These are phyloP conservation scores for Fusarium xylarioides DNA, from an alignment of 2,329 filamentous ascomycete genomes.

Conservation along the genomic window DNA sequence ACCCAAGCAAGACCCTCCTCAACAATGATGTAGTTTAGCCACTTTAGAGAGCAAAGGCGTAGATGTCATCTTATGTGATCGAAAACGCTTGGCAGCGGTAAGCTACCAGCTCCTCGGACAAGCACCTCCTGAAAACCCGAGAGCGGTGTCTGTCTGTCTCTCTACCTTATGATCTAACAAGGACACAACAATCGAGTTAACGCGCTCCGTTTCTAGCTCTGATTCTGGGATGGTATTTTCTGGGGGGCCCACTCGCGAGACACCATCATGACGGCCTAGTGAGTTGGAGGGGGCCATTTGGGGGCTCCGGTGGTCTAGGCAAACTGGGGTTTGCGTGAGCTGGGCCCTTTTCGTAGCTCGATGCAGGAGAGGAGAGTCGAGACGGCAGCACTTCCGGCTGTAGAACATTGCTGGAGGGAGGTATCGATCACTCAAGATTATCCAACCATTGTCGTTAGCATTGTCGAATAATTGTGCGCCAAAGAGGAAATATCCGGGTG, in stretches of 20 bases:
- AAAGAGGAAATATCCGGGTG: constrained; percentile 6
- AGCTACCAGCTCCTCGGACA: background rate
- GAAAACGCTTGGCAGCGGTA: background rate
- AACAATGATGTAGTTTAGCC: constrained; percentile 5
- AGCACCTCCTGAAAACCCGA: background rate
- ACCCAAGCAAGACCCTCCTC: constrained; percentile 16
- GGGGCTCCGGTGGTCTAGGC: constrained; percentile 37
- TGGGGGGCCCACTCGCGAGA: constrained; percentile 17
- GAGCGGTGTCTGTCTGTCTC: background rate
- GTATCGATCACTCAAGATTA: background rate
- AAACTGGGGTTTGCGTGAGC: constrained; percentile 40
- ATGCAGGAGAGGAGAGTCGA: constrained; percentile 23
- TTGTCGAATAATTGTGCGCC: background rate
- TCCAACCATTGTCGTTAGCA: background rate
- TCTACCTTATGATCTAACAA: constrained; percentile 2
- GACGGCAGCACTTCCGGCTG: constrained; percentile 29
- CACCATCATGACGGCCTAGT: constrained; percentile 31
- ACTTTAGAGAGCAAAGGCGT: background rate
- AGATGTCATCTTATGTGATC: background rate
- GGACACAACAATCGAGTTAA: background rate
- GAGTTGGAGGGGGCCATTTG: constrained; percentile 20
- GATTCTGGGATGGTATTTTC: constrained; percentile 14
- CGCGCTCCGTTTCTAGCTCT: background rate
- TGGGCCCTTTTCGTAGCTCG: constrained; percentile 33
- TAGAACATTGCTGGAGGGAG: constrained; percentile 10